Conservation (phyloP, 306 rosid genomes). For the Betula pendula region DNA sequence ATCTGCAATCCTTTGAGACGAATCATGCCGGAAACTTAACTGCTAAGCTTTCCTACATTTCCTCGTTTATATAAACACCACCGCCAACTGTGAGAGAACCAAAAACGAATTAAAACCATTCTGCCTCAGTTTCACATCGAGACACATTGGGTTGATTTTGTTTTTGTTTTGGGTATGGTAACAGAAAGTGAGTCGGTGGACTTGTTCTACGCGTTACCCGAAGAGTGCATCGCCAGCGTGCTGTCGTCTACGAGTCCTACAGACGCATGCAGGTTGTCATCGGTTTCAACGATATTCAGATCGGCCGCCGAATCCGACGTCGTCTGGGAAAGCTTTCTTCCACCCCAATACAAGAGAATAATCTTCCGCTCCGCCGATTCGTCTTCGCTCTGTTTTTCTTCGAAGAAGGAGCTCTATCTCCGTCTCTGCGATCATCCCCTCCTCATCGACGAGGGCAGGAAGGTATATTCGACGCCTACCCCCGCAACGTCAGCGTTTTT, state of each 20-base stretch:
- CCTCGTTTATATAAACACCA: not conserved
- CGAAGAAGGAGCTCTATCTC: constrained; percentile 64
- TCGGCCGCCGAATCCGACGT: constrained; percentile 74
- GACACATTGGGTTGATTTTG: no score
- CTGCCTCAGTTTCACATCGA: not conserved
- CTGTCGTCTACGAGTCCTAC: constrained; percentile 69
- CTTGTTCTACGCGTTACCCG: constrained; percentile 47
- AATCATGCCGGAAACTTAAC: constrained; percentile 42
- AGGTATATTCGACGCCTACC: constrained; percentile 34
- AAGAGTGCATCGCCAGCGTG: constrained; percentile 62
- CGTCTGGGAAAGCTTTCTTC: constrained; percentile 72
- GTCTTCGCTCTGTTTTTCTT: not conserved
- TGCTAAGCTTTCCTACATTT: constrained; percentile 38
- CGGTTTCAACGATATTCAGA: constrained; percentile 55
- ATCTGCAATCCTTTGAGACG: no score
- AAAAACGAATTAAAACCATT: not conserved
- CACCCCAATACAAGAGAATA: constrained; percentile 34
- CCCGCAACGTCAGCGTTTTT: no score
- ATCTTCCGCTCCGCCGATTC: constrained; percentile 26
- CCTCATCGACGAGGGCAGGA: constrained; percentile 54
- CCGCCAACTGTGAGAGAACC: not conserved
- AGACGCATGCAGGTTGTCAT: constrained; percentile 53
- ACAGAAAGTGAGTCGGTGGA: constrained; percentile 5
- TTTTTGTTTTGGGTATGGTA: not conserved
- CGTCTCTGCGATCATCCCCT: constrained; percentile 50